Evolutionary conservation across 139 green algal species (phyloP).

Genomic region (Volvox reticuliferus): DNA sequence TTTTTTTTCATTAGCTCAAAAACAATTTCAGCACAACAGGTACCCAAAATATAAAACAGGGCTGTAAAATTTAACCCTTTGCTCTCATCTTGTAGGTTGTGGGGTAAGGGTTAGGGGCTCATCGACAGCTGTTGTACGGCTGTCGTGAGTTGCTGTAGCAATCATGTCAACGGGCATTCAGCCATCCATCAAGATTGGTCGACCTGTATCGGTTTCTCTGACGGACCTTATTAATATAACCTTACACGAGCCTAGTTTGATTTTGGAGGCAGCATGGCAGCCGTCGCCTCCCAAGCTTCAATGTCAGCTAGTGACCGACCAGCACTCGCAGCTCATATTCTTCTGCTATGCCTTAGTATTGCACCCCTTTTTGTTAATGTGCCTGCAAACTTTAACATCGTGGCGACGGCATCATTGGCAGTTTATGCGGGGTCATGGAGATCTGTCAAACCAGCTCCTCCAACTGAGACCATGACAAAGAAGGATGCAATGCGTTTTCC

Average conservation of each 20-base stretch:
- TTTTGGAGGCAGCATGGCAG: background rate
- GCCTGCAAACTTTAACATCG: conserved; percentile 85
- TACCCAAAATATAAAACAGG: no score
- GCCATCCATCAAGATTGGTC: background rate
- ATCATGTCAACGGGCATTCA: background rate
- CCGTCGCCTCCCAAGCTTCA: conserved; percentile 1
- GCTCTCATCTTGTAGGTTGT: no score
- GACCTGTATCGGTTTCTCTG: background rate
- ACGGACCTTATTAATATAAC: background rate
- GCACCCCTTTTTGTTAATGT: conserved; percentile 68
- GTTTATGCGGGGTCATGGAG: conserved; percentile 90
- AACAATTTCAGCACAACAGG: no score
- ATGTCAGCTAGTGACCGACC: conserved; percentile 38
- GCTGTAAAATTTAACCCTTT: no score
- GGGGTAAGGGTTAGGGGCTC: no score
- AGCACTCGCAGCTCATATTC: conserved; percentile 55
- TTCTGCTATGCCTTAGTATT: conserved; percentile 52
- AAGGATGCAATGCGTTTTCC: conserved; percentile 97
- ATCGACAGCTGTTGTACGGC: background rate
- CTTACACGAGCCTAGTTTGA: background rate
- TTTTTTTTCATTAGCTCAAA: no score
- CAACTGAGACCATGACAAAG: conserved; percentile 88
- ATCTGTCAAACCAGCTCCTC: conserved; percentile 81
- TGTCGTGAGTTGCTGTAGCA: background rate
- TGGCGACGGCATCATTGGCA: conserved; percentile 83